Evolutionary conservation across 805 yeast species (phyloP).

Genomic region (Trichomonascus vanleenenianus): DNA sequence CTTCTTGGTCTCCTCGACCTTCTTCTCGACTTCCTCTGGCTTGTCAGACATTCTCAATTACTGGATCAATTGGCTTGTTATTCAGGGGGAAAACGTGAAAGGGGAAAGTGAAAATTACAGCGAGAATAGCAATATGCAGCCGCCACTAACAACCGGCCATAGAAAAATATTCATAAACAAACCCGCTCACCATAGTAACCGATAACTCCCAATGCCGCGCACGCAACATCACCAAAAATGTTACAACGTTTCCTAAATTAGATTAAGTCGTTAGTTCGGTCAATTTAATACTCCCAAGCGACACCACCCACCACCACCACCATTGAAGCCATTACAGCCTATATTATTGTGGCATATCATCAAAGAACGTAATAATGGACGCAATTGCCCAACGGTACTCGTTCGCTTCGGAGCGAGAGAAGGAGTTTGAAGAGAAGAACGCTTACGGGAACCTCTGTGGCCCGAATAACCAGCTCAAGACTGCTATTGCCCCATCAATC

Average conservation of each 20-base stretch:
- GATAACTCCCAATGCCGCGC: not conserved
- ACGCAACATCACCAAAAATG: not conserved
- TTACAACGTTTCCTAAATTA: not conserved
- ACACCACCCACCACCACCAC: no score
- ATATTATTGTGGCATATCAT: no score
- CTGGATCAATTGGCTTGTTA: not conserved
- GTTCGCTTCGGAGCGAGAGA: conserved; percentile 9
- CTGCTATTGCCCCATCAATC: conserved; percentile 19
- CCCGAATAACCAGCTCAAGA: conserved; percentile 8
- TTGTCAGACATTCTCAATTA: conserved; percentile 4
- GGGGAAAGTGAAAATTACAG: not conserved
- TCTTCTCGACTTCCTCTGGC: conserved; percentile 9
- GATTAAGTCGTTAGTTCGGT: not conserved
- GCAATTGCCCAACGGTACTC: conserved; percentile 24
- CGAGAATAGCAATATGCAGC: not conserved
- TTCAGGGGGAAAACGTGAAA: not conserved
- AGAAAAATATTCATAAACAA: not conserved
- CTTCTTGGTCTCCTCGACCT: conserved; percentile 6
- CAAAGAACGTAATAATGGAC: conserved; percentile 28
- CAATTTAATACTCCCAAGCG: not conserved
- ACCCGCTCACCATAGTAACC: not conserved
- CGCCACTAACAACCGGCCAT: not conserved
- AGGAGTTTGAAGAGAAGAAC: conserved; percentile 10
- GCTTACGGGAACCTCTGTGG: conserved; percentile 10
- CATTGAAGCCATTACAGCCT: no score